Base-by-base conservation (phyloP, 2,329 filamentous ascomycete genomes). In the Calonectria hawksworthii region DNA sequence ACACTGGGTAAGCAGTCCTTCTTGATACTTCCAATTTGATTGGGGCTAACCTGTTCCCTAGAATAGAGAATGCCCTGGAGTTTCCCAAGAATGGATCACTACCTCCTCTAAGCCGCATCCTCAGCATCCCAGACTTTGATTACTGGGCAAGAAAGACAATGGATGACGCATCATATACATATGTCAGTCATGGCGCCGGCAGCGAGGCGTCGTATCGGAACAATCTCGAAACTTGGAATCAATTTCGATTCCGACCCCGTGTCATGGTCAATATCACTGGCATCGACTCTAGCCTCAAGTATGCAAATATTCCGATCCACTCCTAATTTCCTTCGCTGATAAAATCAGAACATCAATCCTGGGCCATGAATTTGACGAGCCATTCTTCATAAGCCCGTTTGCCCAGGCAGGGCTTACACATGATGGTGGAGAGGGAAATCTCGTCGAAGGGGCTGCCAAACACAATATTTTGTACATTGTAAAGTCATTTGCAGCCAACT, bases 121-220 rank as follows among this genome's bases (percentile, higher is more conserved):
- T 88, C 11, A 88, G 88, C 21, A 83, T 91, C 13, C 88, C 87
- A 0, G 90, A 91, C 83, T 91, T 91, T 76, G 88, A 91, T 54
- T 90, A 85, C 82, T 87, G 87, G 4, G 89, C 89, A 28, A 84
- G 88, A 72, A 86, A 86, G 67, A 86, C 87, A 76, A 85, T 91
- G 78, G 86, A 88, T 72, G 74, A 77, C 14, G 78, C 82, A 28
- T 86, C 88, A 78, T 91, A 89, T 82, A 89, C 89, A 21, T 91
- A 90, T 82, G 91, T 91, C 83, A 87, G 89, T 72, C 90, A 89
- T 76, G 89, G 89, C 23, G 89, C 89, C 7, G 89, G 85, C 4
- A 89, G 89, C 74, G 90, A 91, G 83, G 91, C 87, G 86, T 87
- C 86, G 2, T 91, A 90, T 82, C 86, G 89, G 64, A 90, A 91